Conservation (phyloP, 2,329 filamentous ascomycete species). For the Epichloe glyceriae region DNA sequence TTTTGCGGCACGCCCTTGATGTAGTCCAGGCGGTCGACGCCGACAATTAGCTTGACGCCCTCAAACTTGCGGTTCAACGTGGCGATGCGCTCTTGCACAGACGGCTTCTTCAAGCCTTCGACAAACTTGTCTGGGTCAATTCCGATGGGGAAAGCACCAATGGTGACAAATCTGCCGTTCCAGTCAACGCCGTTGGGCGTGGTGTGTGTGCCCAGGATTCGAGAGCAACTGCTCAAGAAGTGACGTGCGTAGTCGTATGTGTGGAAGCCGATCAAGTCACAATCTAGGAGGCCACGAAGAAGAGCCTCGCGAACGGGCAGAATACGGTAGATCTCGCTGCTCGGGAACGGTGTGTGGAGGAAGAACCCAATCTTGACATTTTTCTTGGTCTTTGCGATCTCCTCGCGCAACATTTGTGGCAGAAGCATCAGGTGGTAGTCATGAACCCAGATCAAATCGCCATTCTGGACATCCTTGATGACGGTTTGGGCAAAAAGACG, state of each 20-base stretch:
- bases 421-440: conserved; percentile 98
- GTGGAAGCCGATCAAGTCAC: conserved; percentile 94
- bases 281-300: conserved; percentile 75
- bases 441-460: conserved; percentile 94
- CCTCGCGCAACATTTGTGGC: conserved; percentile 86
- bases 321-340: conserved; percentile 92
- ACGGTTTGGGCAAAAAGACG: conserved; percentile 82
- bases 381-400: conserved; percentile 67
- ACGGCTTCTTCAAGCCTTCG: conserved; percentile 72
- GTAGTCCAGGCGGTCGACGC: conserved; percentile 92
- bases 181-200: conserved; percentile 91
- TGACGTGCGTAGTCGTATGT: conserved; percentile 98
- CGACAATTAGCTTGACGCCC: conserved; percentile 90
- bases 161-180: conserved; percentile 74
- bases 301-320: conserved; percentile 84
- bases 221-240: conserved; percentile 92
- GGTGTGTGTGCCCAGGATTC: conserved; percentile 67
- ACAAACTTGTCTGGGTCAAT: conserved; percentile 97
- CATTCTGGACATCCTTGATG: conserved; percentile 76
- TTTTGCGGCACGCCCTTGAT: conserved; percentile 99
- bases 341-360: conserved; percentile 92
- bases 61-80: conserved; percentile 82
- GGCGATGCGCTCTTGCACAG: conserved; percentile 77
- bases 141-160: conserved; percentile 93
- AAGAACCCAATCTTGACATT: conserved; percentile 98